phyloP scores from a whole-genome alignment of 768 basidiomycete genomes.

The Hortiboletus flavorubellus region DNA sequence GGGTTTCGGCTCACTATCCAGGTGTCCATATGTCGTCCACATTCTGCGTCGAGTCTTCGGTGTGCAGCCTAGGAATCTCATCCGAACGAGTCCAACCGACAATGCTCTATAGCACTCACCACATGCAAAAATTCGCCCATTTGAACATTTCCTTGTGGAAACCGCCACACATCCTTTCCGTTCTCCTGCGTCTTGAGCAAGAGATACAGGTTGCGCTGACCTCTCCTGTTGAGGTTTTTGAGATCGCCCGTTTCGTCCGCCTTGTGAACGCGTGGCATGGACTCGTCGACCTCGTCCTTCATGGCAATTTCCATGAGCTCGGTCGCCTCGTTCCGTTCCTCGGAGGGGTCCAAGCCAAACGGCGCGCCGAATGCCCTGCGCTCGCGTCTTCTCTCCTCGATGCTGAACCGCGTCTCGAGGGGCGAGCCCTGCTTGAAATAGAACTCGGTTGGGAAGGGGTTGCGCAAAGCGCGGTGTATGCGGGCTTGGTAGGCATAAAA shows the following conservation, averaged over 20 bases:
- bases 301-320: conserved; percentile 58
- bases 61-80: conserved; percentile 58
- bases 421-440: conserved; percentile 93
- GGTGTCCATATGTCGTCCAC: conserved; percentile 82
- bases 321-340: conserved; percentile 44
- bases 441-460: conserved; percentile 85
- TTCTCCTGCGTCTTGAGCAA: conserved; percentile 52
- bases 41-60: conserved; percentile 64
- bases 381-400: conserved; percentile 74
- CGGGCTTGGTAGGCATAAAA: conserved; percentile 84
- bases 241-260: conserved; percentile 60
- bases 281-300: conserved; percentile 56
- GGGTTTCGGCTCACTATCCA: conserved; percentile 94
- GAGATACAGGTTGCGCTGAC: conserved; percentile 88
- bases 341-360: conserved; percentile 45
- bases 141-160: conserved; percentile 66
- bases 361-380: conserved; percentile 66
- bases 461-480: conserved; percentile 79
- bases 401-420: conserved; percentile 74
- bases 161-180: conserved; percentile 66
- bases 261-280: conserved; percentile 57
- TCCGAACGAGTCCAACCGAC: neutral
- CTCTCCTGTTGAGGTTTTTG: conserved; percentile 76
- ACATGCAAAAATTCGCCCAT: conserved; percentile 75
- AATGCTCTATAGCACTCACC: conserved; percentile 38